Evolutionary conservation across 805 yeast species (phyloP).

Genomic region (Saccharomyces jurei): DNA sequence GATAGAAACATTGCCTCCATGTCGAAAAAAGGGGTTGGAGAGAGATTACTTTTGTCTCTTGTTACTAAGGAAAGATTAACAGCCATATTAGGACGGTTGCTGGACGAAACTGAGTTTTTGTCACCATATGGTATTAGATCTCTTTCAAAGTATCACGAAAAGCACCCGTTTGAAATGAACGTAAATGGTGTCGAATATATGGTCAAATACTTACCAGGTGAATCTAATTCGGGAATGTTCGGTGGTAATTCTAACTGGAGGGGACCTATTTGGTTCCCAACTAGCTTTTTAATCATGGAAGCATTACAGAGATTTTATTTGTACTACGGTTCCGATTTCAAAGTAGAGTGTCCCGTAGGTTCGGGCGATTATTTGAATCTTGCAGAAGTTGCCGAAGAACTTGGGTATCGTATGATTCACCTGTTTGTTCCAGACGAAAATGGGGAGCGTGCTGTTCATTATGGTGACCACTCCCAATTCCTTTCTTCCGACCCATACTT

Average conservation of each 20-base stretch:
- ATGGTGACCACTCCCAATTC: constrained; percentile 51
- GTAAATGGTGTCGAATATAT: constrained; percentile 68
- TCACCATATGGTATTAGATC: constrained; percentile 85
- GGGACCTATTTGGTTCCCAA: constrained; percentile 96
- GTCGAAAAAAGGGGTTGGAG: constrained; percentile 73
- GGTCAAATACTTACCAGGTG: constrained; percentile 77
- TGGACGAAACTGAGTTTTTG: constrained; percentile 80
- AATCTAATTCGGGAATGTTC: constrained; percentile 85
- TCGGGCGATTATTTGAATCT: constrained; percentile 69
- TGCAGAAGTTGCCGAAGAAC: constrained; percentile 85
- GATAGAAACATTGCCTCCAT: constrained; percentile 85
- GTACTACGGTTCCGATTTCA: constrained; percentile 79
- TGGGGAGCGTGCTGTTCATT: constrained; percentile 71
- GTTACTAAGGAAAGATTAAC: constrained; percentile 73
- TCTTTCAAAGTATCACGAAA: constrained; percentile 75
- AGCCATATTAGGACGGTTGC: constrained; percentile 68
- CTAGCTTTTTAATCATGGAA: constrained; percentile 78
- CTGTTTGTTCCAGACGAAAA: constrained; percentile 64
- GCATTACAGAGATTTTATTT: constrained; percentile 79
- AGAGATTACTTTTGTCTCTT: constrained; percentile 68
- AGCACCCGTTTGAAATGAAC: constrained; percentile 77
- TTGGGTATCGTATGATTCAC: constrained; percentile 78
- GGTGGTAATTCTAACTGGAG: constrained; percentile 98
- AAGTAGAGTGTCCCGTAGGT: constrained; percentile 85
- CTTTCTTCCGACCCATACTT: constrained; percentile 62